Conservation (phyloP, 306 rosid species). For the Citrullus amarus region DNA sequence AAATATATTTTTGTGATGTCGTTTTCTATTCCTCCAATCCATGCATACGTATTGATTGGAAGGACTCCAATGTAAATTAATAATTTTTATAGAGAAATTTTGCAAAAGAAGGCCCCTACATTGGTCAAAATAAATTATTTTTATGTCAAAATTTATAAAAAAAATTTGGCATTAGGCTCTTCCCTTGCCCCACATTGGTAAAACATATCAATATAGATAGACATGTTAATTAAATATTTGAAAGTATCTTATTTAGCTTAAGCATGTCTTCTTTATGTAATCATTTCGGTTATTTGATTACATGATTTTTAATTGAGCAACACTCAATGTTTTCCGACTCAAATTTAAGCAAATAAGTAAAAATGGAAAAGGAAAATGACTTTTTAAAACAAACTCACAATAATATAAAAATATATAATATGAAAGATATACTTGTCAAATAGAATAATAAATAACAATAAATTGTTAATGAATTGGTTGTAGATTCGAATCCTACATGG, state of each 20-base stretch:
- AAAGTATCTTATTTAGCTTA: not conserved
- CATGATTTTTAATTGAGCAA: not conserved
- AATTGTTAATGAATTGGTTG: no score
- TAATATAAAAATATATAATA: no score
- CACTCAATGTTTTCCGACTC: not conserved
- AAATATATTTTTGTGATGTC: not conserved
- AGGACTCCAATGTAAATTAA: not conserved
- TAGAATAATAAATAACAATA: no score
- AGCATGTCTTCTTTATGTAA: not conserved
- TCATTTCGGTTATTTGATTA: not conserved
- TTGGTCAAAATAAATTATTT: not conserved
- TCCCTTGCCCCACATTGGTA: not conserved
- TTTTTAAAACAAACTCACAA: not conserved
- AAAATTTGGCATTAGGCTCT: not conserved
- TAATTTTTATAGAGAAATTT: not conserved
- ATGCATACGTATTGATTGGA: conserved; percentile 1
- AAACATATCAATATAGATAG: not conserved
- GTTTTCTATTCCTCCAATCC: not conserved
- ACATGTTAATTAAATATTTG: not conserved
- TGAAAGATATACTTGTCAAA: not conserved
- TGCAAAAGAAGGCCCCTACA: not conserved
- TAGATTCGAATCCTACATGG: no score
- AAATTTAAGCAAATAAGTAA: not conserved
- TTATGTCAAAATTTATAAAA: not conserved
- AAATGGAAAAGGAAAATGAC: not conserved